Conservation (phyloP, 2,329 filamentous ascomycete species). For the Lecanicillium sp. region DNA sequence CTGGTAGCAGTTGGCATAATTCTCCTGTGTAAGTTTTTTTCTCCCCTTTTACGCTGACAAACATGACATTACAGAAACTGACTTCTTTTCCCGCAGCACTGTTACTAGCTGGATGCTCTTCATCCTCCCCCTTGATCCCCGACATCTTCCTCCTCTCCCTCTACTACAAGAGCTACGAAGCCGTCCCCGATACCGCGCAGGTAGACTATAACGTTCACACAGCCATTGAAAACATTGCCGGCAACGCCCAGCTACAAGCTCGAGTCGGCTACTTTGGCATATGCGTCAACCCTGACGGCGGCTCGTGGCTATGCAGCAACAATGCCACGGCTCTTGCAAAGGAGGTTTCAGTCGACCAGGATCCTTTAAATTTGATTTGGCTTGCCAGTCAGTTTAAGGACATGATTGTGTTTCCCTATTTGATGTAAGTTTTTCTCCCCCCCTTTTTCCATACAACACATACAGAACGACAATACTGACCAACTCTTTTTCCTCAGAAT, state of each 20-base stretch:
- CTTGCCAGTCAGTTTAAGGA: conserved; percentile 96
- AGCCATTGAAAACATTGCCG: conserved; percentile 85
- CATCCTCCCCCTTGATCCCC: conserved; percentile 88
- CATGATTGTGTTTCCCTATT: conserved; percentile 94
- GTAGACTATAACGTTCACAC: conserved; percentile 82
- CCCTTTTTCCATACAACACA: conserved; percentile 9
- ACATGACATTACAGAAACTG: background rate
- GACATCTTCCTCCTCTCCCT: conserved; percentile 97
- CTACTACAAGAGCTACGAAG: conserved; percentile 84
- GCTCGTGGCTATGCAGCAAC: conserved; percentile 90
- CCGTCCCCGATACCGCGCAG: conserved; percentile 75
- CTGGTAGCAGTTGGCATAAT: conserved; percentile 91
- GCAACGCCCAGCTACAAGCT: conserved; percentile 73
- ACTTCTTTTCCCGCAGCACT: conserved; percentile 66
- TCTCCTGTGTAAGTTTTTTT: conserved; percentile 67
- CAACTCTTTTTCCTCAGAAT: conserved; percentile 62
- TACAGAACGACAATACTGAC: no score
- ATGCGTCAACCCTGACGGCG: conserved; percentile 85
- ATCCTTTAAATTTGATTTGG: conserved; percentile 96
- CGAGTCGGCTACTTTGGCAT: conserved; percentile 97
- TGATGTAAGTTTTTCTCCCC: conserved; percentile 57
- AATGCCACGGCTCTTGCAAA: conserved; percentile 91
- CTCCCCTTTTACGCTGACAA: no score
- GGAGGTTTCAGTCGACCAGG: conserved; percentile 81
- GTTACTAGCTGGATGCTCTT: conserved; percentile 90